phyloP scores from a whole-genome alignment of 495 filamentous ascomycete species.

The Penicillium simplicissimum region DNA sequence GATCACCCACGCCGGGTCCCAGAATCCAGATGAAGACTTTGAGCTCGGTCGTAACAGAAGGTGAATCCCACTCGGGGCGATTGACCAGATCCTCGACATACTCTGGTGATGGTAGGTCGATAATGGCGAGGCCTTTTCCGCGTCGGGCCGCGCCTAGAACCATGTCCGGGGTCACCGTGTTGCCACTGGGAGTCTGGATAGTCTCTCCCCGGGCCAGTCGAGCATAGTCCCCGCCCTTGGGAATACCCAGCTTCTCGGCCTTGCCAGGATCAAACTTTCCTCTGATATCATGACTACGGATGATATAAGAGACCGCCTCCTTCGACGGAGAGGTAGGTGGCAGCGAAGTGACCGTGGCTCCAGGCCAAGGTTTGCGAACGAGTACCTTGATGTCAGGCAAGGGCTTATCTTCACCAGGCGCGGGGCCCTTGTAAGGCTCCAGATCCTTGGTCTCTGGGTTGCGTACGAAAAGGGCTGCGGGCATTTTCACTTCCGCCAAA shows the following conservation, averaged over 20 bases:
- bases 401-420: slow-evolving; percentile 49
- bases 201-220: slow-evolving; percentile 52
- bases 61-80: slow-evolving; percentile 71
- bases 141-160: slow-evolving; percentile 57
- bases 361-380: slow-evolving; percentile 82
- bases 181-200: slow-evolving; percentile 57
- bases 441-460: slow-evolving; percentile 64
- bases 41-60: slow-evolving; percentile 64
- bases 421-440: slow-evolving; percentile 65
- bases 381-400: slow-evolving; percentile 70
- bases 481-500: slow-evolving; percentile 64
- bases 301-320: slow-evolving; percentile 80
- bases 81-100: slow-evolving; percentile 68
- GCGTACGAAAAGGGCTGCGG: slow-evolving; percentile 68
- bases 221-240: slow-evolving; percentile 53
- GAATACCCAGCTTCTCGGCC: slow-evolving; percentile 62
- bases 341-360: slow-evolving; percentile 59
- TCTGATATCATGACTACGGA: slow-evolving; percentile 69
- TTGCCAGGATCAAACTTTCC: slow-evolving; percentile 74
- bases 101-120: slow-evolving; percentile 69
- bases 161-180: slow-evolving; percentile 63
- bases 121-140: slow-evolving; percentile 70
- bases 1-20: slow-evolving; percentile 61
- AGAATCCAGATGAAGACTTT: slow-evolving; percentile 79
- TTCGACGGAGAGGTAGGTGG: slow-evolving; percentile 63